Evolutionary conservation across 306 rosid genomes (phyloP), one percentile per base, ranked within the genome.

Genomic region (Cicer cuneatum): DNA sequence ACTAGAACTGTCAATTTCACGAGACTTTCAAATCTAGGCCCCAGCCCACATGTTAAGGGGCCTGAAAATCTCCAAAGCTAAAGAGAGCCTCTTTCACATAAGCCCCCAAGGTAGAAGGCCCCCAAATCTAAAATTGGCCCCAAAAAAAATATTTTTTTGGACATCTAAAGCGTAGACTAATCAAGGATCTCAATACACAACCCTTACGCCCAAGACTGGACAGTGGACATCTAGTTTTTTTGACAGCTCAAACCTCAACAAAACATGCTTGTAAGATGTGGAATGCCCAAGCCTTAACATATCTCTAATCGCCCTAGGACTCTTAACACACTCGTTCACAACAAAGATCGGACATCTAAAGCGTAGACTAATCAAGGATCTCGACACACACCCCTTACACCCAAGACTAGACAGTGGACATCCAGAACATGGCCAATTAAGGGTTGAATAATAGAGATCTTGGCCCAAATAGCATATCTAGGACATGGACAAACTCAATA

Each of bases 201-300:
- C 35, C 7, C 2, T 53, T 18, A 8, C 4, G 13, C 35, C 33
- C 33, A 53, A 53, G 60, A 29, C 33, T 29, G 33, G 33, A 29
- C 33, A 29, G 33, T 29, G 33, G 33, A 29, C 33, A 29, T 29
- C 33, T 29, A 29, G 33, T 29, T 29, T 29, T 29, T 29, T 29
- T 29, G 5, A 29, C 33, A 29, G 33, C 33, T 29, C 33, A 2
- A 29, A 4, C 37, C 7, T 3, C 13, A 8, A 54, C 61, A 54
- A 15, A 54, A 9, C 61, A 54, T 1, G 8, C 13, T 8, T 19
- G 37, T 54, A 19, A 54, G 35, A 19, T 18, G 33, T 53, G 60
- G 60, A 53, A 53, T 54, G 61, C 3, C 21, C 56, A 49, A n/a
- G 21, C 56, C 33, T 49, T 49, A 49, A 14, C n/a, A 54, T 54